Base-by-base conservation (phyloP, 768 basidiomycete species). In the Boletus speciosus region DNA sequence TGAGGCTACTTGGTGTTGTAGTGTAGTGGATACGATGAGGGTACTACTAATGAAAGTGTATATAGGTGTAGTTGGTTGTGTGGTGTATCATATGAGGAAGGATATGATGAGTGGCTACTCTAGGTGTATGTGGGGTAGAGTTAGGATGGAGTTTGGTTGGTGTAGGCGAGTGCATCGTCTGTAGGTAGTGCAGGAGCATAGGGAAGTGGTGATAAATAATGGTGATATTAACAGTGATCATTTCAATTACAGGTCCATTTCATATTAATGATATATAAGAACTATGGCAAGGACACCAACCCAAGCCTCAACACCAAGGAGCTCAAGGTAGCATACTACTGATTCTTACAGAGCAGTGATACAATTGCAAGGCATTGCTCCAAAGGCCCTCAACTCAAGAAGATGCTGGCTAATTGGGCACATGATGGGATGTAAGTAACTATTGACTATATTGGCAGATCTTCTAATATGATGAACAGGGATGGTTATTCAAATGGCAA, bases 191-290 rank as follows among this genome's bases (percentile, higher is more conserved):
- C n/a, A n/a, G n/a, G n/a, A n/a, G n/a, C n/a, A n/a, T n/a, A n/a
- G n/a, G n/a, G n/a, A n/a, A n/a, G n/a, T n/a, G n/a, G n/a, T n/a
- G n/a, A n/a, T n/a, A n/a, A n/a, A n/a, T n/a, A n/a, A n/a, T n/a
- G n/a, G n/a, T n/a, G n/a, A n/a, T n/a, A n/a, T n/a, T n/a, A n/a
- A n/a, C n/a, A n/a, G n/a, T n/a, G n/a, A n/a, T n/a, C n/a, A n/a
- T n/a, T n/a, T n/a, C n/a, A n/a, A n/a, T 27, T 47, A n/a, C 35
- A 47, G 47, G 35, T 47, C 23, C 35, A n/a, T 47, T 47, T 47
- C n/a, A 2, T 47, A 25, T 6, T 47, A n/a, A 37, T 23, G 2
- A 5, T 25, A 3, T 47, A 47, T 8, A 37, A 37, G 23, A 47
- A 19, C 16, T 8, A 47, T n/a, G 25, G 47, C 36, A 47, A 36